Conservation (phyloP, 306 rosid genomes). For the Malus sieversii region DNA sequence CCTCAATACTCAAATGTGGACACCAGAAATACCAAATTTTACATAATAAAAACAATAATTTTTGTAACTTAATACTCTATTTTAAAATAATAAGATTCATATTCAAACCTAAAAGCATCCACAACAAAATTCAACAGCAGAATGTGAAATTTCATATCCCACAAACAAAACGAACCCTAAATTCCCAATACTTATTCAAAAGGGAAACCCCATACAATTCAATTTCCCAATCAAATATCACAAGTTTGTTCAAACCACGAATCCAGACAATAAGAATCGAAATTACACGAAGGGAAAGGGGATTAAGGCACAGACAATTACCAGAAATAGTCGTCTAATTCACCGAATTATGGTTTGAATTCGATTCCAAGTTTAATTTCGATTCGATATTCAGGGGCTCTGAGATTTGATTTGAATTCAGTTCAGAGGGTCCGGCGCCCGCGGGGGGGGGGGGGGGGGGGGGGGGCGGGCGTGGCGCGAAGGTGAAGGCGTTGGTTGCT, state of each 20-base stretch:
- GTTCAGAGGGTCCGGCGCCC: background rate
- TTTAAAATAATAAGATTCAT: no score
- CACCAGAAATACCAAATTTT: background rate
- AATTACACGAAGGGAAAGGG: background rate
- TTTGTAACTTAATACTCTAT: background rate
- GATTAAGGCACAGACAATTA: background rate
- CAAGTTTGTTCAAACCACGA: background rate
- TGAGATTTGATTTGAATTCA: background rate
- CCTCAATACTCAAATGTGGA: background rate
- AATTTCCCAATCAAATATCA: background rate
- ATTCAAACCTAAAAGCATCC: background rate
- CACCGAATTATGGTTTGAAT: background rate
- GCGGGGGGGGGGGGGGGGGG: no score
- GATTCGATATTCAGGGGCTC: background rate
- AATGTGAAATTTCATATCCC: background rate
- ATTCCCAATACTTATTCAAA: background rate
- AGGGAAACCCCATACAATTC: background rate
- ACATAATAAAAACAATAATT: background rate
- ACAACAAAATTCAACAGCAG: background rate
- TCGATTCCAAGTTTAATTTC: background rate
- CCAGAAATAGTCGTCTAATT: background rate
- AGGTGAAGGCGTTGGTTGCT: background rate
- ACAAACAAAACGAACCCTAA: background rate
- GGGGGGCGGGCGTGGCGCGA: background rate
- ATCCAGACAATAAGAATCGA: background rate